Conservation (phyloP, 1,139 yeast genomes). For the Magnusiomyces clavatus region DNA sequence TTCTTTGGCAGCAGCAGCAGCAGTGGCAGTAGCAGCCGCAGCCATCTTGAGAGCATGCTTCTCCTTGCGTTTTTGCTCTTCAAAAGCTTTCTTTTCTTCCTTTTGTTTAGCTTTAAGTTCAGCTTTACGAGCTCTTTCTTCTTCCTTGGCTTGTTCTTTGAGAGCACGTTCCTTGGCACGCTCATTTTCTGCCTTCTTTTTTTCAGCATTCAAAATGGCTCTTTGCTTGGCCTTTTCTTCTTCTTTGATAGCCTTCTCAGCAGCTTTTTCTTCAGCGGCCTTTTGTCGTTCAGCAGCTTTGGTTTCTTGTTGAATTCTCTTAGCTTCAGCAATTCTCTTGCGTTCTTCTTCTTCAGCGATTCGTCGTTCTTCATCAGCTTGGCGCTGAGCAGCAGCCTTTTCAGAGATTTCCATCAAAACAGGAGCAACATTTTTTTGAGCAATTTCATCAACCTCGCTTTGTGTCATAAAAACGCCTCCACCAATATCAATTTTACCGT, state of each 20-base stretch:
- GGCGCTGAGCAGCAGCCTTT: conserved; percentile 68
- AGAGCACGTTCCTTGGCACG: conserved; percentile 7
- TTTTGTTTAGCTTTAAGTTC: conserved; percentile 16
- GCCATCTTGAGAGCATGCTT: conserved; percentile 14
- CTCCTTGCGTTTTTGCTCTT: conserved; percentile 11
- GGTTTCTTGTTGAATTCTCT: conserved; percentile 19
- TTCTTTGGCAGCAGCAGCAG: conserved; percentile 23
- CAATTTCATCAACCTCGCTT: conserved; percentile 72
- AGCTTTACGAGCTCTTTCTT: conserved; percentile 16
- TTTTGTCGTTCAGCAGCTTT: conserved; percentile 23
- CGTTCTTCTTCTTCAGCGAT: conserved; percentile 43
- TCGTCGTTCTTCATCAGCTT: conserved; percentile 53
- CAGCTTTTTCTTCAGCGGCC: conserved; percentile 24
- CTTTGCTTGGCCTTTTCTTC: conserved; percentile 23
- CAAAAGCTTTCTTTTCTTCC: conserved; percentile 13
- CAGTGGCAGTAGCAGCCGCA: conserved; percentile 20
- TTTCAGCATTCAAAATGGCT: conserved; percentile 15
- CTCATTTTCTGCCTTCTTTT: conserved; percentile 12
- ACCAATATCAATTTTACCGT: conserved; percentile 69
- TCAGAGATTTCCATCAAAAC: conserved; percentile 68
- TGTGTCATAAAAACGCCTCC: conserved; percentile 80
- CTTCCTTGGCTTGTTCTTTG: conserved; percentile 6
- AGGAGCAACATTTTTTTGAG: conserved; percentile 75
- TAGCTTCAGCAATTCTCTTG: conserved; percentile 34
- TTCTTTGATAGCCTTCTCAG: conserved; percentile 21